Percentiles rank a stretch among this genome's conserved stretches.
Conservation (phyloP, 345 rosid species). For the Gynandropsis gynandra region DNA sequence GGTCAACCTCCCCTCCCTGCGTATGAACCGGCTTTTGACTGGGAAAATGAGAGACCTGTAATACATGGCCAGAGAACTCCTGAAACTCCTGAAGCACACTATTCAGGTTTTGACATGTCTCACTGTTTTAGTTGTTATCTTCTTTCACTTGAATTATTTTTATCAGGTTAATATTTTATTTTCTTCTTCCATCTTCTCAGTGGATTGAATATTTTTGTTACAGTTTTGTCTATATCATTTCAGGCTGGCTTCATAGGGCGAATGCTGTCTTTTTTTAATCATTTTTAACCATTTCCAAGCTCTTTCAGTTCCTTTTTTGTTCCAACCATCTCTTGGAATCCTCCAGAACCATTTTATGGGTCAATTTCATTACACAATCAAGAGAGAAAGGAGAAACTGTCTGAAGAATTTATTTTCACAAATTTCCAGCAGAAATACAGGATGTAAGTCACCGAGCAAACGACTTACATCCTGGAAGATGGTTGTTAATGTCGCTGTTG, state of each 20-base stretch:
- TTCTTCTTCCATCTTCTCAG: slow-evolving; percentile 27
- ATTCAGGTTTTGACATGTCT: slow-evolving; percentile 54
- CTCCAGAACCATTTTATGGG: slow-evolving; percentile 69
- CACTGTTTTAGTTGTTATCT: no score
- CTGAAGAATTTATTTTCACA: slow-evolving; percentile 66
- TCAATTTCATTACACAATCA: slow-evolving; percentile 53
- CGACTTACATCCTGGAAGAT: no score
- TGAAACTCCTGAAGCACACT: no score
- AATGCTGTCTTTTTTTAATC: not conserved
- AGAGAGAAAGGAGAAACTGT: slow-evolving; percentile 72
- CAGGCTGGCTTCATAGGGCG: slow-evolving; percentile 43
- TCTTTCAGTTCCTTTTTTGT: slow-evolving; percentile 21
- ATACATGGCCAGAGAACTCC: slow-evolving; percentile 69
- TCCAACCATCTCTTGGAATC: slow-evolving; percentile 22
- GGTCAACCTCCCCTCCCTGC: slow-evolving; percentile 67
- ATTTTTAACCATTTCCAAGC: slow-evolving; percentile 2
- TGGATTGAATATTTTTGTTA: slow-evolving; percentile 73
- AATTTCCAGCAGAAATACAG: slow-evolving; percentile 46
- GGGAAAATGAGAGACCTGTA: slow-evolving; percentile 77
- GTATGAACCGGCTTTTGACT: no score
- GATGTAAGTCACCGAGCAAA: slow-evolving; percentile 44
- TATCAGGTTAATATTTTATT: not conserved
- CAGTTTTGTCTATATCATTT: slow-evolving; percentile 59
- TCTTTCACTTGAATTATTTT: no score
- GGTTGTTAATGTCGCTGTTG: no score